Evolutionary conservation across 768 basidiomycete genomes (phyloP), one percentile per base, ranked within the genome.

Genomic region (Leccinellum luteum): DNA sequence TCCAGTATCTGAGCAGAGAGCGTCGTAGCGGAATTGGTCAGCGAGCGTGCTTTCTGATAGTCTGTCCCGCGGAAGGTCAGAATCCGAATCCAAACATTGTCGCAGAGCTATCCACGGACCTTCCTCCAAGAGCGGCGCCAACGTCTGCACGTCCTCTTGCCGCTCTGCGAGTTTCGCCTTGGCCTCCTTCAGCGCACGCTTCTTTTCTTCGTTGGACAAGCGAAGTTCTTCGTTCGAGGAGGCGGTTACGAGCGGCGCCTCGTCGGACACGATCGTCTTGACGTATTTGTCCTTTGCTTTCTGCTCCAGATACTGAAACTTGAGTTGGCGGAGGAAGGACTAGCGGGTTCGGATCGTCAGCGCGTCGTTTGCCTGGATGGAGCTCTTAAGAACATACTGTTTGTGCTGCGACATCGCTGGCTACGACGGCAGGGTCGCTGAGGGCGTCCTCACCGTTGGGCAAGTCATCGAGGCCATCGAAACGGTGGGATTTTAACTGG

Each of bases 281-380:
- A 94, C 80, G 66, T 94, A 95, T 72, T 89, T 86, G 64, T 92
- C 85, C 68, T 95, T 96, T 3, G 94, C 90, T 62, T 93, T 90
- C 70, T 93, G 90, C 66, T 96, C 92, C 17, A 94, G 75, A 67
- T 92, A 94, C 61, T 90, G 89, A 66, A 92, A 93, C 72, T 95
- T 95, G 27, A 94, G 82, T 64, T 90, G 90, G 23, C 87, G 80
- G 19, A 93, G 76, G 63, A 85, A 90, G 7, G 85, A 77, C 90
- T 90, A 52, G 15, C 3, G n/a, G 50, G 23, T 8, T 13, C 8
- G n/a, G 5, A 17, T 34, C 41, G 45, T 72, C 47, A 61, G 60
- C 14, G 25, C 2, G 9, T 43, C 9, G 28, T 38, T 9, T 5
- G 41, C 2, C 3, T 5, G 5, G 45, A 52, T 1, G 48, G 27